Base-by-base conservation (phyloP, 2,329 filamentous ascomycete genomes). In the Fusarium xylarioides region DNA sequence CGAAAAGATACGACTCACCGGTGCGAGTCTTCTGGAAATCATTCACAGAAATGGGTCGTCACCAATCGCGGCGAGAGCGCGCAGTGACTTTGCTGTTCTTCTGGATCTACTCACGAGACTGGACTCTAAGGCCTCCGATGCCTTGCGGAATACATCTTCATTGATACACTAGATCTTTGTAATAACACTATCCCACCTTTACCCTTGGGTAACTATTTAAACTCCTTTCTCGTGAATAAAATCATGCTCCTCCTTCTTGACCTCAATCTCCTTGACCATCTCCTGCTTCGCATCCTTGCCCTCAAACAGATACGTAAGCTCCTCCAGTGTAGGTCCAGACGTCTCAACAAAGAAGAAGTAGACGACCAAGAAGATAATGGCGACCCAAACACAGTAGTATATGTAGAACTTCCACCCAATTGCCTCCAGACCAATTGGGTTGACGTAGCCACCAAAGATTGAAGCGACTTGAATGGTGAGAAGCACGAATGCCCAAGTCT, bases 101-200 rank as follows among this genome's bases (percentile, higher is more conserved):
- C 76, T 85, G 1, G 83, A 85, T 61, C 76, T 85, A 11, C 71
- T 85, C 35, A 81, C 83, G 7, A 74, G 82, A 19, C 71, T 85
- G 10, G 82, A 85, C 47, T 85, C 83, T 0, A 84, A 83, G 54
- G 83, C 84, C 7, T 85, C 83, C 2, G 82, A 85, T 75, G 80
- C 82, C 3, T 70, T 85, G 7, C 78, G 79, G 53, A 82, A 71
- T 55, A 76, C 76, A 26, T 80, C 79, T 1, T 73, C 69, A 11
- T 62, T 64, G 32, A 57, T 70, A 14, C 62, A 40, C 34, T 68
- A 11, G 40, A 6, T 28, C 7, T 15, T 32, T 53, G 5, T 38
- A 30, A 30, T 12, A 19, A 23, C 11, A 32, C 14, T 15, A 5
- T 52, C 26, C 26, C 26, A 28, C 26, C 26, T 28, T 28, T 28